A percentile compares a stretch with the other conserved stretches of the same genome.
Evolutionary conservation across 2,329 filamentous ascomycete species (phyloP).

Genomic region (Nannizzia gypsea): DNA sequence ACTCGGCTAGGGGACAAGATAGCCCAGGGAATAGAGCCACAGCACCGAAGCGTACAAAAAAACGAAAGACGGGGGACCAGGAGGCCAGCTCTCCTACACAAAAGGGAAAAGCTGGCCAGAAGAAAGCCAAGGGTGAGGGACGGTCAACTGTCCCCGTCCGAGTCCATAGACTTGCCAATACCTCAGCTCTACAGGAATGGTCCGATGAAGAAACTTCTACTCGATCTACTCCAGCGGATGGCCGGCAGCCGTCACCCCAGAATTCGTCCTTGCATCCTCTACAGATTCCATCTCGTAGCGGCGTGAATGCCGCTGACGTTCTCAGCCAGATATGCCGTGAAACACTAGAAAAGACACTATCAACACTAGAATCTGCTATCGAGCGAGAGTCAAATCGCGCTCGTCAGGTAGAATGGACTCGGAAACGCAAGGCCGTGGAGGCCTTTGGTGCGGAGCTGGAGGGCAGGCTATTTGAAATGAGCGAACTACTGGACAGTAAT

Average conservation of each 20-base stretch:
- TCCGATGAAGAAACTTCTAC: conserved; percentile 16
- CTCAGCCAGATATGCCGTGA: conserved; percentile 41
- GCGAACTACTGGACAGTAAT: conserved; percentile 42
- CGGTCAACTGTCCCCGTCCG: conserved; percentile 27
- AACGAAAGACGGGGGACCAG: neutral
- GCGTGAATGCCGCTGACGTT: conserved; percentile 42
- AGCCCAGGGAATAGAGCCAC: neutral
- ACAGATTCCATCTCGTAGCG: conserved; percentile 27
- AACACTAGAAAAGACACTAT: conserved; percentile 36
- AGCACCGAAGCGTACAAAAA: neutral
- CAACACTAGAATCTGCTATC: conserved; percentile 31
- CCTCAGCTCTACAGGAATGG: conserved; percentile 21
- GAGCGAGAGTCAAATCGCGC: conserved; percentile 30
- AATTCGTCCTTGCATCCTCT: conserved; percentile 25
- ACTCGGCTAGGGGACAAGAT: neutral
- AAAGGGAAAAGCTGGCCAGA: neutral
- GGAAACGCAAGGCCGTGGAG: conserved; percentile 38
- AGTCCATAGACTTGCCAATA: conserved; percentile 31
- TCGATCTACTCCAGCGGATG: conserved; percentile 19
- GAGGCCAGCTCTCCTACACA: neutral
- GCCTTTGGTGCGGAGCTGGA: conserved; percentile 39
- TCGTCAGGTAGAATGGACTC: conserved; percentile 30
- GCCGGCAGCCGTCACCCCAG: conserved; percentile 14
- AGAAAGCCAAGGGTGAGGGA: neutral
- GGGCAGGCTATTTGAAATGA: conserved; percentile 40